Base-by-base conservation (phyloP, 148 eudicot genomes). In the Mesembryanthemum crystallinum region DNA sequence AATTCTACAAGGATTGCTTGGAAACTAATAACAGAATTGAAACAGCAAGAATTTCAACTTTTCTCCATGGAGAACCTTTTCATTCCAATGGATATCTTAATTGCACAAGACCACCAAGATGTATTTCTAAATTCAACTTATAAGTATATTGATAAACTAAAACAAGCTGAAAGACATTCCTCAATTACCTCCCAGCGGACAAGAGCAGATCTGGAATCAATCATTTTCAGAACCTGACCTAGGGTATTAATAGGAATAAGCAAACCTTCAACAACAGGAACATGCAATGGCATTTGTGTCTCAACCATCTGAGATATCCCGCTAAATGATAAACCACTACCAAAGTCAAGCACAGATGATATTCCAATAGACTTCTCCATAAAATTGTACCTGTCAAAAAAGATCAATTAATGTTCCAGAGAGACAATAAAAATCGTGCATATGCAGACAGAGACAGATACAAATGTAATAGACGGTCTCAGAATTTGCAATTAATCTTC, bases 101-200 rank as follows among this genome's bases (percentile, higher is more conserved):
- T 13, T 13, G 51, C 23, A 30, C 2, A 7, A 54, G 25, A 24
- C 69, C 11, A 15, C 33, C 14, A 49, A 21, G 32, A 23, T 45
- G 72, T 58, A 68, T 18, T 45, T 54, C 74, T 29, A 21, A 28
- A 71, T 49, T 23, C 0, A 37, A 30, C 23, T 28, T 6, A 27
- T 1, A 43, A n/a, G 27, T 20, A 24, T 4, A 23, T 3, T 1
- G 69, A 33, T 20, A 65, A 33, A 33, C n/a, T 8, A 23, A 18
- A 68, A 2, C 42, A 37, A 3, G n/a, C 8, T n/a, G 35, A 24
- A 33, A 29, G 45, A 62, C 28, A 28, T 15, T 49, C 51, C 11
- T 73, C 65, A 57, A 59, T 77, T 92, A 94, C 98, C 98, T 95
- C 96, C 98, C 97, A 95, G 43, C 96, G 94, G 47, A 95, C 89